phyloP scores from a whole-genome alignment of 2,329 filamentous ascomycete species.

The Trichoderma asperellum region DNA sequence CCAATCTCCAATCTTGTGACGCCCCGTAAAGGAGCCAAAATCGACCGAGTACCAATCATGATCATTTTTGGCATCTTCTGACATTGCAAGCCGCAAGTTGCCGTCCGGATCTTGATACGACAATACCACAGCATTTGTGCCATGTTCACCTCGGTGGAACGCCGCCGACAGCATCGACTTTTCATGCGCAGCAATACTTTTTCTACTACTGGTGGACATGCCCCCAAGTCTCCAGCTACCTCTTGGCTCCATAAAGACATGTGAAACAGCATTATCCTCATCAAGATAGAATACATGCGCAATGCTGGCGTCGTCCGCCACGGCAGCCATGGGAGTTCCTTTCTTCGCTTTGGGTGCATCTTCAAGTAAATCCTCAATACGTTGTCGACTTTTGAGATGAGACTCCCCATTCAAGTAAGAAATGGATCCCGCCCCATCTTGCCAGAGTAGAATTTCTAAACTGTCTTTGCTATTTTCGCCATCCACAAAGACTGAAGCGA shows the following conservation, averaged over 20 bases:
- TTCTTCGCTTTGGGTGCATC: constrained; percentile 27
- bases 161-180: constrained; percentile 32
- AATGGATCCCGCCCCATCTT: constrained; percentile 33
- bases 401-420: constrained; percentile 29
- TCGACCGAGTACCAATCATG: constrained; percentile 29
- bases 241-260: constrained; percentile 28
- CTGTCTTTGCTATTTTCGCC: background rate
- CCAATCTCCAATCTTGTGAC: constrained; percentile 27
- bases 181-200: constrained; percentile 13
- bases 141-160: constrained; percentile 31
- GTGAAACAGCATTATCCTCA: constrained; percentile 27
- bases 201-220: constrained; percentile 9
- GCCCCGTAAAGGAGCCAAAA: constrained; percentile 26
- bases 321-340: constrained; percentile 33
- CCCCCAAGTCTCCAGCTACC: constrained; percentile 32
- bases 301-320: constrained; percentile 29
- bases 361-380: background rate
- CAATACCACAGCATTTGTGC: constrained; percentile 28
- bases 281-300: constrained; percentile 36
- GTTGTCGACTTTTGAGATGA: background rate
- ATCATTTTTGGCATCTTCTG: constrained; percentile 27
- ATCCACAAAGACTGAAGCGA: constrained; percentile 30
- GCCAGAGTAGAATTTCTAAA: constrained; percentile 33
- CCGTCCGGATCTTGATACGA: constrained; percentile 31
- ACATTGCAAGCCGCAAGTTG: constrained; percentile 32